Base-by-base conservation (phyloP, 805 yeast genomes). In the Candida pini region DNA sequence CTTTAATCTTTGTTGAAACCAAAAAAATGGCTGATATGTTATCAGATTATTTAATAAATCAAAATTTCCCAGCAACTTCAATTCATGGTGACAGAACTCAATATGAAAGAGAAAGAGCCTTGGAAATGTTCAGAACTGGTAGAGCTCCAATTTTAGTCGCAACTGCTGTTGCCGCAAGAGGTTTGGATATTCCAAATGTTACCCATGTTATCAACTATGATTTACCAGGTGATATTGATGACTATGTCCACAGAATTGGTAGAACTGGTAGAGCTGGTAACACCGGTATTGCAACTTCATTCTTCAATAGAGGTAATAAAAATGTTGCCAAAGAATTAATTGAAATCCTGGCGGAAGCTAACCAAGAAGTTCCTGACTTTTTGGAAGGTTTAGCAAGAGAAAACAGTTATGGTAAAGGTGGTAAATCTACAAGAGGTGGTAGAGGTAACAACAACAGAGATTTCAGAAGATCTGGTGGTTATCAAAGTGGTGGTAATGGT, bases 261-360 rank as follows among this genome's bases (percentile, higher is more conserved):
- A 90, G 98, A 80, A 92, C 99, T 58, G 99, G 98, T 69, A 92
- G 99, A 80, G 99, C 99, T 56, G 98, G 98, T 76, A 92, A 92
- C 71, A 80, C 83, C 44, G 99, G 99, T 84, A 73, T 85, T 53
- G 97, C 99, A 47, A 89, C 97, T 49, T 95, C 99, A 33, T 92
- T 92, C 73, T 86, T 92, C 69, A 92, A 92, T 82, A 84, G 97
- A 70, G 83, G 82, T 62, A 92, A 88, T 78, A 78, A 74, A 58
- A 88, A 88, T 58, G 73, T 94, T 54, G 90, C 78, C 48, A 85
- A 85, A 63, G 96, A 88, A 44, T 69, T 92, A 62, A 64, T 87
- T 56, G 95, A 86, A 36, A 75, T 92, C 52, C 78, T 92, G 56
- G 61, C 78, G 48, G 99, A 92, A 69, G 97, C 98, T 44, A 90